These are phyloP conservation scores for Lasiosphaeriaceae sp. DNA, from an alignment of 495 filamentous ascomycete genomes.

Conservation along the genomic window DNA sequence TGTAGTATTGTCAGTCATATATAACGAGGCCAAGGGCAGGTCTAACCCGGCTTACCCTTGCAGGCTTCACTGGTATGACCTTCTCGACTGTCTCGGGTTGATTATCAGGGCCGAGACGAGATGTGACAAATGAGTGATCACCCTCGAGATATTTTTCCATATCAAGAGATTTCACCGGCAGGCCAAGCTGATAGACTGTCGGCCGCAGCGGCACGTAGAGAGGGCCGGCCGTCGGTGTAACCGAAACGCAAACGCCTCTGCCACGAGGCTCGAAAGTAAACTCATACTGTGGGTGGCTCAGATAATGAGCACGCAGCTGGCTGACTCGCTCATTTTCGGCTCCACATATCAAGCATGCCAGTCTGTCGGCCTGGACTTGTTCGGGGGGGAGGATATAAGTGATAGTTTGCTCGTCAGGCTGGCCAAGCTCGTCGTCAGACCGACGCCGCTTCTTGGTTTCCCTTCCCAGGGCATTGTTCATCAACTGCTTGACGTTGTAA, in stretches of 20 bases:
- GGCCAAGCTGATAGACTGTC: conserved; percentile 34
- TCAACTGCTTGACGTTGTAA: conserved; percentile 50
- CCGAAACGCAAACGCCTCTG: conserved; percentile 16
- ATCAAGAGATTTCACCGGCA: conserved; percentile 33
- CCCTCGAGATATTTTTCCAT: conserved; percentile 38
- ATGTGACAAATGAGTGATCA: conserved; percentile 38
- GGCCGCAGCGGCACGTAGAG: conserved; percentile 16
- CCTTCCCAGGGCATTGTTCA: conserved; percentile 44
- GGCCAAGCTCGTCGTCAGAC: conserved; percentile 25
- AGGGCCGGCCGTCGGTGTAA: conserved; percentile 14
- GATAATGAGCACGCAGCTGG: conserved; percentile 43
- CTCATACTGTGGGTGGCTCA: conserved; percentile 41
- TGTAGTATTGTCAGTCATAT: conserved; percentile 3
- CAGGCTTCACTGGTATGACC: background rate
- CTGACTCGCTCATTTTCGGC: conserved; percentile 36
- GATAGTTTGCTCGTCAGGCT: conserved; percentile 30
- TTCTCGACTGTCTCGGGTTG: conserved; percentile 20
- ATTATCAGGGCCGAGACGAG: conserved; percentile 37
- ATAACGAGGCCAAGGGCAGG: background rate
- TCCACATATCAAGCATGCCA: conserved; percentile 45
- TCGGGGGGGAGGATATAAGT: conserved; percentile 44
- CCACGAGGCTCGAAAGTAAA: conserved; percentile 35
- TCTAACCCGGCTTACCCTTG: conserved; percentile 3
- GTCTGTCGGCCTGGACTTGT: conserved; percentile 36
- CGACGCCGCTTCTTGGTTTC: conserved; percentile 40